phyloP scores from a whole-genome alignment of 208 protist genomes.

The Trypanosoma melophagium region DNA sequence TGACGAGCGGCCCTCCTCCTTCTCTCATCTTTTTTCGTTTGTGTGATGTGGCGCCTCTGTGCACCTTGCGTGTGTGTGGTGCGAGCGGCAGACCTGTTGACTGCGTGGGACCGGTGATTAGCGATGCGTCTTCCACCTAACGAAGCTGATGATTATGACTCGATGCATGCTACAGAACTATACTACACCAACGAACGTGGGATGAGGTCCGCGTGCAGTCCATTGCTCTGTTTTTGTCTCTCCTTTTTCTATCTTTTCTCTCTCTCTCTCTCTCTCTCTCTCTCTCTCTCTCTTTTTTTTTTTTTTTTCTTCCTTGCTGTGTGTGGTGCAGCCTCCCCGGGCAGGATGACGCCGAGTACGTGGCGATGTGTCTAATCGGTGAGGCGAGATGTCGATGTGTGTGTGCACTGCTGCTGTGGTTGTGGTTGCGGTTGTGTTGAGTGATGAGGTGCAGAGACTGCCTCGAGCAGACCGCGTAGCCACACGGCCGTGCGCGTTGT shows the following conservation, averaged over 20 bases:
- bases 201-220: slow-evolving; percentile 7
- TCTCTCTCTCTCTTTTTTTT: background rate
- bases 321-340: slow-evolving; percentile 12
- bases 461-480: too few species aligned
- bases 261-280: too few species aligned
- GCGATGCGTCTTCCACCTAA: slow-evolving; percentile 28
- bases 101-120: slow-evolving; percentile 7
- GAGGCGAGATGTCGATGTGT: background rate
- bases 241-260: too few species aligned
- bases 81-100: background rate
- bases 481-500: too few species aligned
- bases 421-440: slow-evolving; percentile 14
- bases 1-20: background rate
- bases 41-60: too few species aligned
- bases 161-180: slow-evolving; percentile 16
- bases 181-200: slow-evolving; percentile 17
- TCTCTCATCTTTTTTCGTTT: background rate
- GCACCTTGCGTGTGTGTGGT: too few species aligned
- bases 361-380: slow-evolving; percentile 10
- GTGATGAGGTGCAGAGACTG: too few species aligned
- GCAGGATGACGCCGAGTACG: slow-evolving; percentile 6
- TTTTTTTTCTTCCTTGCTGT: background rate
- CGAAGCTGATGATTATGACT: slow-evolving; percentile 24
- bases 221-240: background rate
- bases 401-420: slow-evolving; percentile 7